phyloP scores from a whole-genome alignment of 1,284 basidiomycete species.

The Abortiporus biennis region DNA sequence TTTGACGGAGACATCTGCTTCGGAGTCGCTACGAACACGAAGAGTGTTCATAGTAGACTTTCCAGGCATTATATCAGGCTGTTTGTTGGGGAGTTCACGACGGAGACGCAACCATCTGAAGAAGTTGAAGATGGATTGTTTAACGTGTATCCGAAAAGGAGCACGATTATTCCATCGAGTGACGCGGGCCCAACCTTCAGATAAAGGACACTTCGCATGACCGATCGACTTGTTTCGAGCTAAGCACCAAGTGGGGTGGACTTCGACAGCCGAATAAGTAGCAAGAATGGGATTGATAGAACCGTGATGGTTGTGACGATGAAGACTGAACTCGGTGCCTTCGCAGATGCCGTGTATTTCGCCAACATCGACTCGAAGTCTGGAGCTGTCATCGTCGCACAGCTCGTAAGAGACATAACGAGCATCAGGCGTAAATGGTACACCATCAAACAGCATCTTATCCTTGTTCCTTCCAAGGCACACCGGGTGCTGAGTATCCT shows the following conservation, averaged over 20 bases:
- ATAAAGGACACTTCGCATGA: constrained; percentile 25
- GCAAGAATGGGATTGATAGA: constrained; percentile 52
- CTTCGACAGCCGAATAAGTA: constrained; percentile 40
- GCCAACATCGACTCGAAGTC: constrained; percentile 46
- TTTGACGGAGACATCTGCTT: constrained; percentile 36
- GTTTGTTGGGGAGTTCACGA: constrained; percentile 18
- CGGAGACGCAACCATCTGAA: constrained; percentile 31
- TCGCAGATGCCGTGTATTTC: constrained; percentile 52
- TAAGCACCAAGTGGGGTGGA: constrained; percentile 52
- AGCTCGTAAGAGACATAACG: constrained; percentile 39
- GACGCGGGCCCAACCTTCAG: constrained; percentile 49
- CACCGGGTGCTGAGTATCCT: constrained; percentile 39
- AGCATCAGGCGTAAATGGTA: constrained; percentile 46
- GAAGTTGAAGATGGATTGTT: constrained; percentile 31
- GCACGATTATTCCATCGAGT: constrained; percentile 47
- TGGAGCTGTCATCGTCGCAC: constrained; percentile 30
- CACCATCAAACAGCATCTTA: constrained; percentile 47
- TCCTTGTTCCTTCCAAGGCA: constrained; percentile 43
- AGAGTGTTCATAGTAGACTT: constrained; percentile 29
- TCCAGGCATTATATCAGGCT: constrained; percentile 20
- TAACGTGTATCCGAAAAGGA: constrained; percentile 41
- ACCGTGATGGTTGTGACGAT: constrained; percentile 49
- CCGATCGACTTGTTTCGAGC: constrained; percentile 32
- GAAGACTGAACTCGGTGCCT: constrained; percentile 54
- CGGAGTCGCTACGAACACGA: constrained; percentile 26